Conservation (phyloP, 1,139 yeast genomes). For the Sugiyamaella castrensis region DNA sequence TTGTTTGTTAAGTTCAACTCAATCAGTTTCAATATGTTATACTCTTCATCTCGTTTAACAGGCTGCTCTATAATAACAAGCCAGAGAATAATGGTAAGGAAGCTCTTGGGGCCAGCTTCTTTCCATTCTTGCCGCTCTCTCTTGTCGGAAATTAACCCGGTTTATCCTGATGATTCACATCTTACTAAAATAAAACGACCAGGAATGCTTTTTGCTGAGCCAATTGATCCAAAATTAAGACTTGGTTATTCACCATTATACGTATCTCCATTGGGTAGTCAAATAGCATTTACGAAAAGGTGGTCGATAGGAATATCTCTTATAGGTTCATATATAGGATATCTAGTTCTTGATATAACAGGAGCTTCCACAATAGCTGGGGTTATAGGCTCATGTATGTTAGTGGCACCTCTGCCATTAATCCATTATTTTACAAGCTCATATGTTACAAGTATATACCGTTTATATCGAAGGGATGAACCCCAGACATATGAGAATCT, state of each 20-base stretch:
- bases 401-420: constrained; percentile 50
- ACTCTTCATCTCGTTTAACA: not conserved
- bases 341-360: constrained; percentile 30
- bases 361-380: constrained; percentile 17
- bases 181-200: constrained; percentile 34
- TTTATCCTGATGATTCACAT: constrained; percentile 33
- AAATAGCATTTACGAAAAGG: constrained; percentile 39
- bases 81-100: not conserved
- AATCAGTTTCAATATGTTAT: not conserved
- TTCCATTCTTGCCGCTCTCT: constrained; percentile 22
- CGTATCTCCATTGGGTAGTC: constrained; percentile 36
- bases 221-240: constrained; percentile 32
- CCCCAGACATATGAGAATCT: constrained; percentile 67
- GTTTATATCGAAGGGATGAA: constrained; percentile 58
- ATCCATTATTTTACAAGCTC: constrained; percentile 56
- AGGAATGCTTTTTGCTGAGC: constrained; percentile 37
- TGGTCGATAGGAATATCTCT: constrained; percentile 36
- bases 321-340: constrained; percentile 35
- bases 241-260: constrained; percentile 36
- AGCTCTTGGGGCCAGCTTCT: not conserved
- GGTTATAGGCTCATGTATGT: constrained; percentile 8
- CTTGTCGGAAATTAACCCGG: constrained; percentile 31
- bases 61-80: not conserved
- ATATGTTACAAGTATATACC: constrained; percentile 67
- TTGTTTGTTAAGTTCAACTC: not conserved